A percentile compares a stretch with the other conserved stretches of the same genome.
Conservation (phyloP, 2,329 filamentous ascomycete genomes). For the Trichoderma gracile region DNA sequence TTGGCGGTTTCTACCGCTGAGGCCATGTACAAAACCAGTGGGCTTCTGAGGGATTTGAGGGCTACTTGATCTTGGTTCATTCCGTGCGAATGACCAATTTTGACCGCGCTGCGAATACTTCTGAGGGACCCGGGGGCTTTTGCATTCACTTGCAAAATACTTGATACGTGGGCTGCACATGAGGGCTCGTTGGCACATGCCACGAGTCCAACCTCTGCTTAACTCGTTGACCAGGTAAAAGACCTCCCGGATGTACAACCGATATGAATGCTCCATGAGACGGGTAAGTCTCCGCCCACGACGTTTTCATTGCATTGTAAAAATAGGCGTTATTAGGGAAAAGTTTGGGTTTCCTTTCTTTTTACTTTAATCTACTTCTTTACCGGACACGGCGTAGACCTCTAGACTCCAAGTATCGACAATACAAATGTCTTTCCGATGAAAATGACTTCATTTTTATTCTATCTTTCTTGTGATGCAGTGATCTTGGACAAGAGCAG, state of each 20-base stretch:
- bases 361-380: background rate
- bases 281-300: slow-evolving; percentile 25
- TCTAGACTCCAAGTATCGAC: slow-evolving; percentile 11
- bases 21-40: slow-evolving; percentile 36
- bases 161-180: slow-evolving; percentile 26
- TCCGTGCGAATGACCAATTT: slow-evolving; percentile 37
- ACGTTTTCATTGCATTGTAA: slow-evolving; percentile 24
- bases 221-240: slow-evolving; percentile 20
- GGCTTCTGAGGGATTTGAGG: slow-evolving; percentile 47
- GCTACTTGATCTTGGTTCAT: slow-evolving; percentile 37
- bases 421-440: slow-evolving; percentile 7
- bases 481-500: background rate
- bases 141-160: slow-evolving; percentile 28
- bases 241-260: slow-evolving; percentile 21
- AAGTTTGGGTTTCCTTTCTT: slow-evolving; percentile 14
- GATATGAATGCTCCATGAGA: slow-evolving; percentile 21
- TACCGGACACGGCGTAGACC: slow-evolving; percentile 2
- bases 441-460: background rate
- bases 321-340: slow-evolving; percentile 22
- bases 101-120: slow-evolving; percentile 40
- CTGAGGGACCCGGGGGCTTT: slow-evolving; percentile 43
- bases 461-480: background rate
- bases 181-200: slow-evolving; percentile 1
- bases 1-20: slow-evolving; percentile 32
- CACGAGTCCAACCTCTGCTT: slow-evolving; percentile 5